Conservation (phyloP, 2,329 filamentous ascomycete genomes). For the Colletotrichum sp. region DNA sequence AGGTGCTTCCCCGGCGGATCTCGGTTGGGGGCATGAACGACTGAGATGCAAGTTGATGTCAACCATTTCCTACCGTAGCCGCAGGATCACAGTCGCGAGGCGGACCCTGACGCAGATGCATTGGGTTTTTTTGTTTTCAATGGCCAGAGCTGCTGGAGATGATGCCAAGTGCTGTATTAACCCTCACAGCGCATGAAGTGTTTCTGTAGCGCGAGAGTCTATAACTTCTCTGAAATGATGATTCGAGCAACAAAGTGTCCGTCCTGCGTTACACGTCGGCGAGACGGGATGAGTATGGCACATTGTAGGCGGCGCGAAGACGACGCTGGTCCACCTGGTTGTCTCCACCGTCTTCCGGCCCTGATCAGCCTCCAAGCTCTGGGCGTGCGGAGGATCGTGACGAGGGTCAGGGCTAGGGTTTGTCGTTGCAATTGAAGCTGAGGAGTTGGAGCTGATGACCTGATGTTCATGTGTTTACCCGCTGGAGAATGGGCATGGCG, state of each 20-base stretch:
- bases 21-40: conserved; percentile 16
- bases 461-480: conserved; percentile 28
- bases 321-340: conserved; percentile 6
- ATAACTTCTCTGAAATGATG: neutral
- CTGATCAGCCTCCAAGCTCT: conserved; percentile 12
- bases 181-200: neutral
- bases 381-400: conserved; percentile 11
- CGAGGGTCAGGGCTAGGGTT: conserved; percentile 20
- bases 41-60: conserved; percentile 16
- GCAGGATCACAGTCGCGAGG: neutral
- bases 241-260: neutral
- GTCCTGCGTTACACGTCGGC: neutral
- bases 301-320: neutral
- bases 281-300: neutral
- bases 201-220: neutral
- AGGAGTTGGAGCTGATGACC: conserved; percentile 21
- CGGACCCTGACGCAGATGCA: neutral
- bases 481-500: neutral
- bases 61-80: conserved; percentile 3
- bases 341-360: neutral
- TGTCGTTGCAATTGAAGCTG: neutral
- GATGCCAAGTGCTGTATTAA: neutral
- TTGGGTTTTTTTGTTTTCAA: neutral
- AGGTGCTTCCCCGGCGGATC: conserved; percentile 23
- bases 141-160: neutral